Conservation (phyloP, 208 protist species). For the Phytomonas sp. region DNA sequence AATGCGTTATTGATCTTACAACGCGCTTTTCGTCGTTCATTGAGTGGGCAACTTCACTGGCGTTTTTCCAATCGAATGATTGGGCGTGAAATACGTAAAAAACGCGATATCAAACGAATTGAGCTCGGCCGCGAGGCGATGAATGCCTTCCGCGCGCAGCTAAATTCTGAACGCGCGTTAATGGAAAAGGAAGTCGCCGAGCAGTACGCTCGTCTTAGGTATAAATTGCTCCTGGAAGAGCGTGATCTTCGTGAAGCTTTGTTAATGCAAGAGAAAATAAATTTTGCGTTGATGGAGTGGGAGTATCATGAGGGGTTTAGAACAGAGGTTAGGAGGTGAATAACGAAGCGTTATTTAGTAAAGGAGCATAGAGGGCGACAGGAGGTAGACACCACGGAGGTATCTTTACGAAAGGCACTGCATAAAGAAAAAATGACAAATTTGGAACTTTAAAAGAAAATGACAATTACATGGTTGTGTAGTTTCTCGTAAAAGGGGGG, state of each 20-base stretch:
- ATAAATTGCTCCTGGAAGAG: slow-evolving; percentile 23
- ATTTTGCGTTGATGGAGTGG: not conserved
- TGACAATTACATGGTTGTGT: too few species aligned
- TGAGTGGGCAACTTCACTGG: slow-evolving; percentile 43
- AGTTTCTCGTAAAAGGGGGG: too few species aligned
- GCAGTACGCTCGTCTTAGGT: slow-evolving; percentile 19
- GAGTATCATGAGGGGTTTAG: not conserved
- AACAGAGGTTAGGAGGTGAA: not conserved
- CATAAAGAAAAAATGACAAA: too few species aligned
- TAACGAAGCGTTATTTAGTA: not conserved
- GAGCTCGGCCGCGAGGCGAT: slow-evolving; percentile 19
- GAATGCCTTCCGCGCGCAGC: slow-evolving; percentile 22
- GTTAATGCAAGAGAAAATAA: slow-evolving; percentile 29
- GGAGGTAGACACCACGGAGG: slow-evolving; percentile 24
- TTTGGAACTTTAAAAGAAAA: too few species aligned
- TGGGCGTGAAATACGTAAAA: slow-evolving; percentile 37
- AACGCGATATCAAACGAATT: slow-evolving; percentile 32
- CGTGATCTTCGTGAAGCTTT: slow-evolving; percentile 23
- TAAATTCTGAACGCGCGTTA: slow-evolving; percentile 25
- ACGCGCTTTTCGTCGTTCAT: slow-evolving; percentile 26
- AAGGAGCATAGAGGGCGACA: slow-evolving; percentile 9
- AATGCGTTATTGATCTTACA: slow-evolving; percentile 39
- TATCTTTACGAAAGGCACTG: slow-evolving; percentile 12
- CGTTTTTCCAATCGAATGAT: slow-evolving; percentile 36
- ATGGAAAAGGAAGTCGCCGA: slow-evolving; percentile 27